These are phyloP conservation scores for Podaxis sp. DNA, from an alignment of 768 basidiomycete genomes.

Conservation along the genomic window DNA sequence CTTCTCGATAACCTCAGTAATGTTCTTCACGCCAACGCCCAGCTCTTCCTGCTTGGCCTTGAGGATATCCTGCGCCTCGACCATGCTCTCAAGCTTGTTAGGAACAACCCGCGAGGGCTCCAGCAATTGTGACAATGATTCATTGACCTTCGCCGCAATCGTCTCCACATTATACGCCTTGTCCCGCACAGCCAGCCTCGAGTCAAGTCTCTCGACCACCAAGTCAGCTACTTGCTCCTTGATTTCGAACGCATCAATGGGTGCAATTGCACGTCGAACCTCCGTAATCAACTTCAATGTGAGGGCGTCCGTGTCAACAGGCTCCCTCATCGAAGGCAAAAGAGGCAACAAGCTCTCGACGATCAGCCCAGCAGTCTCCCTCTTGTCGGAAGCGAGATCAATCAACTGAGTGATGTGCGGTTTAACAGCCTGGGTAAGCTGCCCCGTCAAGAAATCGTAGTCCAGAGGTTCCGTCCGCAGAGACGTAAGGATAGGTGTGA, in stretches of 20 bases:
- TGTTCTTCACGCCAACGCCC: not conserved
- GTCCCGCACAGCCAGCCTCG: slow-evolving; percentile 75
- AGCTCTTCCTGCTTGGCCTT: slow-evolving; percentile 1
- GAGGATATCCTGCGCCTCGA: not conserved
- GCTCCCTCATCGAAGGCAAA: slow-evolving; percentile 39
- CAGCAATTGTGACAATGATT: slow-evolving; percentile 38
- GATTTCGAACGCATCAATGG: slow-evolving; percentile 80
- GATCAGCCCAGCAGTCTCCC: slow-evolving; percentile 81
- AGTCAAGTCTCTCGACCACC: slow-evolving; percentile 81
- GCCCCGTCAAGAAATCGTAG: slow-evolving; percentile 70
- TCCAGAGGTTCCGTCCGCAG: slow-evolving; percentile 67
- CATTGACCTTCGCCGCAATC: slow-evolving; percentile 50
- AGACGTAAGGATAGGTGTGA: slow-evolving; percentile 58
- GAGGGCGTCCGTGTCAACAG: slow-evolving; percentile 52
- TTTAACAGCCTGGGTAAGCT: slow-evolving; percentile 81
- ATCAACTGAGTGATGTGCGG: slow-evolving; percentile 87
- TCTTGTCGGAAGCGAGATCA: slow-evolving; percentile 83
- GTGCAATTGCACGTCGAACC: slow-evolving; percentile 65
- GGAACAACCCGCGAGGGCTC: slow-evolving; percentile 10
- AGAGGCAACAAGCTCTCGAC: slow-evolving; percentile 68
- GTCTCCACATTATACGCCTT: slow-evolving; percentile 60
- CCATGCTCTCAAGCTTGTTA: not conserved
- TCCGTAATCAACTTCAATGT: slow-evolving; percentile 60
- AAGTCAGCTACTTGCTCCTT: slow-evolving; percentile 88
- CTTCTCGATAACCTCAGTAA: slow-evolving; percentile 2